Evolutionary conservation across 139 green algal species (phyloP).

Genomic region (Chlamydomonas urium): DNA sequence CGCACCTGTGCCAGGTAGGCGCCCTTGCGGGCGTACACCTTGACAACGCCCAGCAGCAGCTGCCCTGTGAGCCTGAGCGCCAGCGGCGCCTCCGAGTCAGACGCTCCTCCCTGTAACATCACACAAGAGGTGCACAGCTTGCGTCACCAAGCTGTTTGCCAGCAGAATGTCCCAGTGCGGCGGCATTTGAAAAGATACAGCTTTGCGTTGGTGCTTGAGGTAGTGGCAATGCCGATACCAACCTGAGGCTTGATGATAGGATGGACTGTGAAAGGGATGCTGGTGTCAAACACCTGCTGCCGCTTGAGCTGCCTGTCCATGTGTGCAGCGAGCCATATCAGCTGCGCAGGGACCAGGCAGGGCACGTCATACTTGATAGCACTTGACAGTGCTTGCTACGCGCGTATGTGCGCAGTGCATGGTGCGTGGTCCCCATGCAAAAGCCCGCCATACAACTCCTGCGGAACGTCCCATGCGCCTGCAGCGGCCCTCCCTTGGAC

Average conservation of each 20-base stretch:
- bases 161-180: too few species aligned
- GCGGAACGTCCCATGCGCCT: not conserved
- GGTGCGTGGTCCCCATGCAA: too few species aligned
- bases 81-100: slow-evolving; percentile 88
- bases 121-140: too few species aligned
- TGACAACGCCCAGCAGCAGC: slow-evolving; percentile 91
- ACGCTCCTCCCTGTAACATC: too few species aligned
- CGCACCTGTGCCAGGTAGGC: slow-evolving; percentile 1
- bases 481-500: slow-evolving; percentile 9
- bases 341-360: slow-evolving; percentile 3
- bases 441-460: too few species aligned
- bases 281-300: slow-evolving; percentile 15
- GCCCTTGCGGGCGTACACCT: slow-evolving; percentile 88
- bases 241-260: slow-evolving; percentile 8
- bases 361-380: too few species aligned
- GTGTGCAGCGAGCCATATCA: slow-evolving; percentile 19
- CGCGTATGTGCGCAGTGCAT: too few species aligned
- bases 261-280: slow-evolving; percentile 9
- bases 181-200: too few species aligned
- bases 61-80: slow-evolving; percentile 90
- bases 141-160: too few species aligned
- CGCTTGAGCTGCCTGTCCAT: slow-evolving; percentile 18
- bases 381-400: too few species aligned
- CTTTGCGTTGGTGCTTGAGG: too few species aligned
- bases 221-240: too few species aligned